These are phyloP conservation scores for Pseudopediastrum boryanum DNA, from an alignment of 139 green algal species.

Conservation along the genomic window DNA sequence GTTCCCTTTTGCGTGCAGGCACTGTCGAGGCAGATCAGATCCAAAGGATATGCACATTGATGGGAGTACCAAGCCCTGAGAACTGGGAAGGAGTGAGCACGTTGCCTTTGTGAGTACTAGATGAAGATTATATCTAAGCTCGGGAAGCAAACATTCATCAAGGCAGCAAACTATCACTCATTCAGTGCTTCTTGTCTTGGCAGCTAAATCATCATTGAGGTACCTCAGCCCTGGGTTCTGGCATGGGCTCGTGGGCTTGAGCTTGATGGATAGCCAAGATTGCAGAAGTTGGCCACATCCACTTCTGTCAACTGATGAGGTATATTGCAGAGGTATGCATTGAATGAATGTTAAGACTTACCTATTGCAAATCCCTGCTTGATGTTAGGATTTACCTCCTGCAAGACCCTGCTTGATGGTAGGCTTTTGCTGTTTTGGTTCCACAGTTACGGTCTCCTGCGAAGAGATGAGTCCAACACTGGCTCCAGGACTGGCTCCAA, in stretches of 20 bases:
- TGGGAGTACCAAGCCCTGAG: conserved; percentile 81
- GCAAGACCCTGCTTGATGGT: no score
- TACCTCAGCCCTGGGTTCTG: not conserved
- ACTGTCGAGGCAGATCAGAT: conserved; percentile 91
- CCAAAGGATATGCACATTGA: conserved; percentile 85
- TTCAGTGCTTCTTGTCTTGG: not conserved
- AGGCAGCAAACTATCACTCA: not conserved
- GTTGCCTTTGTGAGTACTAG: conserved; percentile 33
- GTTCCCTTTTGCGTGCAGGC: conserved; percentile 46
- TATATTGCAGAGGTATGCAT: not conserved
- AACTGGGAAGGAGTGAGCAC: conserved; percentile 59
- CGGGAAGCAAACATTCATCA: no score
- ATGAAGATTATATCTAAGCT: not conserved
- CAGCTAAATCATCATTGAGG: no score
- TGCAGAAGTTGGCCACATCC: not conserved
- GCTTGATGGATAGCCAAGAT: no score
- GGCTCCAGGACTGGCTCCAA: no score
- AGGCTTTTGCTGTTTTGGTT: no score
- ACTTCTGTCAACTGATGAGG: not conserved
- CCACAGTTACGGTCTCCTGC: not conserved
- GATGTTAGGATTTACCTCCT: no score
- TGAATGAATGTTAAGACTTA: not conserved
- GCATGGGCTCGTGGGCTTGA: not conserved
- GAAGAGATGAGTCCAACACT: no score
- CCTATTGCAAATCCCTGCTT: not conserved